phyloP scores from a whole-genome alignment of 2,329 filamentous ascomycete genomes.

The Cadophora gregata region DNA sequence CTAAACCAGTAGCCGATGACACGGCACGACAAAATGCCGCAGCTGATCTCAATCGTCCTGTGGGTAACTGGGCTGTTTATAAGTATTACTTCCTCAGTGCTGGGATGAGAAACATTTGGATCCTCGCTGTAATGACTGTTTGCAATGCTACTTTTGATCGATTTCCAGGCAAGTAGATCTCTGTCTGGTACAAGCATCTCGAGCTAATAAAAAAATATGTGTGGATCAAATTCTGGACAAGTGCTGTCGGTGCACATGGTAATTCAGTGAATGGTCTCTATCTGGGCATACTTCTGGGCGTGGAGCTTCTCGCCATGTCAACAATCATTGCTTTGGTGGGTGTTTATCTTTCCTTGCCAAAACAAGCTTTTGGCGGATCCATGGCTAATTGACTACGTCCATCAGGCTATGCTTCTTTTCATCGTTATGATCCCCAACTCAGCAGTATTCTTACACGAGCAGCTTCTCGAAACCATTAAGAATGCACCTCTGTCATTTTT shows the following conservation, averaged over 20 bases:
- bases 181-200: not conserved
- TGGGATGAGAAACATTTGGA: slow-evolving; percentile 25
- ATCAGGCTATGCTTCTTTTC: slow-evolving; percentile 48
- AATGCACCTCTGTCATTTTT: slow-evolving; percentile 51
- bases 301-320: slow-evolving; percentile 36
- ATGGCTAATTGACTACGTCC: not conserved
- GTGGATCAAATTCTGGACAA: slow-evolving; percentile 53
- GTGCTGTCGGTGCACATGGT: slow-evolving; percentile 30
- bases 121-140: slow-evolving; percentile 27
- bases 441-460: slow-evolving; percentile 55
- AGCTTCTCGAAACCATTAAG: slow-evolving; percentile 52
- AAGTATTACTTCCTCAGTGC: slow-evolving; percentile 32
- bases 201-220: slow-evolving; percentile 36
- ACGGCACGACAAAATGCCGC: slow-evolving; percentile 27
- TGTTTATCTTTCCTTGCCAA: not conserved
- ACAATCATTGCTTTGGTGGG: slow-evolving; percentile 32
- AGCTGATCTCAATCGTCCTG: slow-evolving; percentile 30
- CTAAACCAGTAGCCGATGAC: slow-evolving; percentile 21
- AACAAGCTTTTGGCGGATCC: not conserved
- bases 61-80: slow-evolving; percentile 33
- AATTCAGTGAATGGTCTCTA: slow-evolving; percentile 36
- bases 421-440: slow-evolving; percentile 60
- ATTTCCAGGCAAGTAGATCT: slow-evolving; percentile 29
- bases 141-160: slow-evolving; percentile 22
- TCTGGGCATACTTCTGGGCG: slow-evolving; percentile 31